phyloP scores from a whole-genome alignment of 352 stramenopile genomes.

The Globisporangium lucens region DNA sequence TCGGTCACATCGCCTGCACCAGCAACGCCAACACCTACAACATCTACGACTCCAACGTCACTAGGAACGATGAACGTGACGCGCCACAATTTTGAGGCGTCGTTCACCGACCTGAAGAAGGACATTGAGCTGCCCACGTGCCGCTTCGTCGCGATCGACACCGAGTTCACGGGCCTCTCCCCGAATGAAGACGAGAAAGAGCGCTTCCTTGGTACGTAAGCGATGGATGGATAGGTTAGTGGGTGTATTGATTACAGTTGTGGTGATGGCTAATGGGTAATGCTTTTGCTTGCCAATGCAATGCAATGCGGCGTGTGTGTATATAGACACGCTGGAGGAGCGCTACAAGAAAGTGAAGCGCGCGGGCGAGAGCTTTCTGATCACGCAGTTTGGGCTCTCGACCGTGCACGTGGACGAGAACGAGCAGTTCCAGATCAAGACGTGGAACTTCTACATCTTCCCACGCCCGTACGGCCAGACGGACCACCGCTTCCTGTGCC shows the following conservation, averaged over 20 bases:
- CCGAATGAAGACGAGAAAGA: slow-evolving; percentile 62
- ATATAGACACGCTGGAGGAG: slow-evolving; percentile 68
- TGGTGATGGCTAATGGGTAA: neutral
- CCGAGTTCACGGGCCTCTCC: slow-evolving; percentile 79
- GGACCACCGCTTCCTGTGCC: slow-evolving; percentile 78
- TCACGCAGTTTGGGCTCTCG: slow-evolving; percentile 82
- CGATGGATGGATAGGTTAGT: slow-evolving; percentile 6
- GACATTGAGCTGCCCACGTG: slow-evolving; percentile 58
- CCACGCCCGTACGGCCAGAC: slow-evolving; percentile 55
- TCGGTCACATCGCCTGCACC: slow-evolving; percentile 4
- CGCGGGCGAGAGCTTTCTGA: slow-evolving; percentile 73
- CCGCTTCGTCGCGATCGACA: slow-evolving; percentile 80
- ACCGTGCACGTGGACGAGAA: slow-evolving; percentile 63
- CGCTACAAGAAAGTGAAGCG: slow-evolving; percentile 73
- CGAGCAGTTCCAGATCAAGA: slow-evolving; percentile 60
- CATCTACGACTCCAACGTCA: slow-evolving; percentile 5
- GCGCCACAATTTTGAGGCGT: slow-evolving; percentile 71
- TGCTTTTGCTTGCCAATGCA: neutral
- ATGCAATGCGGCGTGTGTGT: neutral
- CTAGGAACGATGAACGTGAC: slow-evolving; percentile 72
- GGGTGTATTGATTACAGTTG: neutral
- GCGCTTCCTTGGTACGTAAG: slow-evolving; percentile 39
- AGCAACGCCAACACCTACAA: slow-evolving; percentile 1
- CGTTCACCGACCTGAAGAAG: slow-evolving; percentile 52
- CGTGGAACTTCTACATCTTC: slow-evolving; percentile 89